phyloP scores from a whole-genome alignment of 805 yeast genomes.

The Wickerhamomyces sydowiorum region DNA sequence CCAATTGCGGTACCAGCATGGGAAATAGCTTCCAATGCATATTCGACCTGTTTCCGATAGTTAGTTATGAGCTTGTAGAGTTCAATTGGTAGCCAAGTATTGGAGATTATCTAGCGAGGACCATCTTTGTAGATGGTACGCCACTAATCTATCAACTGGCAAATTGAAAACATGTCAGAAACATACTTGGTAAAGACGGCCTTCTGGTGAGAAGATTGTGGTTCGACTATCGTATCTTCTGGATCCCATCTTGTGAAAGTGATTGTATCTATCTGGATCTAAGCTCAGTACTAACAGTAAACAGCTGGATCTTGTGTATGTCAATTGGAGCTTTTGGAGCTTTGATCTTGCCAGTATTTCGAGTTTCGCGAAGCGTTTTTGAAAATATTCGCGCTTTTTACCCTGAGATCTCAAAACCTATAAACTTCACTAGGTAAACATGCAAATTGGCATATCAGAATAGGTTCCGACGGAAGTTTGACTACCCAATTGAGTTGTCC shows the following conservation, averaged over 20 bases:
- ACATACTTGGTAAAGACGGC: slow-evolving; percentile 85
- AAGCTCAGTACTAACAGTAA: too few relatives aligned
- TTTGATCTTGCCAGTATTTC: background rate
- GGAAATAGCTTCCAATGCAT: slow-evolving; percentile 94
- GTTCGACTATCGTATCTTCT: slow-evolving; percentile 99
- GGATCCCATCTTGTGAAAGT: slow-evolving; percentile 47
- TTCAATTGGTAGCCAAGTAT: too few relatives aligned
- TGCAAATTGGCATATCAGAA: too few relatives aligned
- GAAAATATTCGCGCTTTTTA: background rate
- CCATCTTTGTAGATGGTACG: too few relatives aligned
- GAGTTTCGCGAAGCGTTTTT: too few relatives aligned
- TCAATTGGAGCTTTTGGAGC: background rate
- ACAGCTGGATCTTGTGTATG: too few relatives aligned
- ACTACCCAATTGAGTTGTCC: too few relatives aligned
- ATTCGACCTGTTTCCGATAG: slow-evolving; percentile 57
- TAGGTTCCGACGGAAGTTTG: too few relatives aligned
- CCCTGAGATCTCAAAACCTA: background rate
- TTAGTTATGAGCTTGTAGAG: slow-evolving; percentile 4
- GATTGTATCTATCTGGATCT: background rate
- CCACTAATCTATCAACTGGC: background rate
- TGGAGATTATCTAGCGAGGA: too few relatives aligned
- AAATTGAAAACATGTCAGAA: background rate
- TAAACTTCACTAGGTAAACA: background rate
- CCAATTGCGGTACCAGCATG: slow-evolving; percentile 98
- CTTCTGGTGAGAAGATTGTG: slow-evolving; percentile 98